Evolutionary conservation across 2,329 filamentous ascomycete genomes (phyloP).

Genomic region (Geosmithia flava): DNA sequence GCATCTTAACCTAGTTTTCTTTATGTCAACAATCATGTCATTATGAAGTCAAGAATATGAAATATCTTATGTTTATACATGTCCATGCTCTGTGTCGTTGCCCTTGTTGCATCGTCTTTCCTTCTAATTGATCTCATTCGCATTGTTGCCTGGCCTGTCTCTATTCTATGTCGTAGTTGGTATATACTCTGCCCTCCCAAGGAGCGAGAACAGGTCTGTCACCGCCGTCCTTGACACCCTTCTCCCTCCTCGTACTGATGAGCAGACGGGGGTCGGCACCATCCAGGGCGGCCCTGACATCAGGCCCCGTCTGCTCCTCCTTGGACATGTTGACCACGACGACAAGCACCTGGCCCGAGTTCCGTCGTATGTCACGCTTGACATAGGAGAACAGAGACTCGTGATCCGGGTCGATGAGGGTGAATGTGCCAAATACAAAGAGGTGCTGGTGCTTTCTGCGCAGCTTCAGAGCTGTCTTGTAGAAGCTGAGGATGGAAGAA

Average conservation of each 20-base stretch:
- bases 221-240: not conserved
- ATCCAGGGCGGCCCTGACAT: conserved; percentile 11
- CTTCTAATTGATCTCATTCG: no score
- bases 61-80: not conserved
- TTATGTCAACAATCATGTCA: not conserved
- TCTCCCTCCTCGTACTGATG: conserved; percentile 10
- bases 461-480: conserved; percentile 36
- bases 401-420: conserved; percentile 34
- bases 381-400: conserved; percentile 45
- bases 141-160: not conserved
- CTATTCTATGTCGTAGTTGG: conserved; percentile 1
- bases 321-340: conserved; percentile 36
- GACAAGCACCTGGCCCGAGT: conserved; percentile 17
- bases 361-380: conserved; percentile 16
- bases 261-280: conserved; percentile 11
- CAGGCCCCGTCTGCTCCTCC: conserved; percentile 12
- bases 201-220: conserved; percentile 5
- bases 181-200: conserved; percentile 16
- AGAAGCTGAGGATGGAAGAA: conserved; percentile 44
- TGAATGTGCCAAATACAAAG: conserved; percentile 51
- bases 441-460: conserved; percentile 43
- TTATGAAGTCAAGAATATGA: not conserved
- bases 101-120: no score
- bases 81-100: no score
- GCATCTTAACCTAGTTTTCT: no score